Base-by-base conservation (phyloP, 768 basidiomycete genomes). In the Mycena epipterygia region DNA sequence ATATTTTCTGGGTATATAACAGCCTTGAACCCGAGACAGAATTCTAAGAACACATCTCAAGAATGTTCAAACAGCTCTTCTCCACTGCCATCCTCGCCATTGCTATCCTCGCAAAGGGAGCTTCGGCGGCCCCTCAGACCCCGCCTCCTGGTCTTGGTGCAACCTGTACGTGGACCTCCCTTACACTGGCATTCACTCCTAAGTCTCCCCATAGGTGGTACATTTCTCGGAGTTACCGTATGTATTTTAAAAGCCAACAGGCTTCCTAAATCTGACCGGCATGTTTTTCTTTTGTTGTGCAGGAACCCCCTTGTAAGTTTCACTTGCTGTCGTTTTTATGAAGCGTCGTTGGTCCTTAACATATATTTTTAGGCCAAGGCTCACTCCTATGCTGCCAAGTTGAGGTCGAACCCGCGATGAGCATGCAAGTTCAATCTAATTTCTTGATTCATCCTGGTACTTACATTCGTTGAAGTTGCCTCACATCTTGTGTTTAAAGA, bases 331-430 rank as follows among this genome's bases (percentile, higher is more conserved):
- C 29, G 3, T 2, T 29, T 12, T 27, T 44, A 11, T 44, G 13
- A 13, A 6, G 11, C 11, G 13, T n/a, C 3, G 13, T 55, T 16
- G 17, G 12, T 12, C n/a, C 30, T 14, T 4, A 29, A 5, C 9
- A 25, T 27, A 19, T 30, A 5, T 39, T 21, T 27, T n/a, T 5
- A 61, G 67, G 67, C 29, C 4, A 67, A 32, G 41, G 39, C 48
- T 30, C 51, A 6, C 33, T 68, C 32, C 3, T 68, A 17, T 68
- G 59, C 52, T 68, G 67, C 59, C 67, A 68, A 56, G 52, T 68
- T 1, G 30, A 60, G 25, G 41, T 35, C 12, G 16, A 17, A 11
- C 51, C 67, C 13, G 51, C 51, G 4, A 48, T 46, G 59, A 61
- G 51, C 42, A 19, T 68, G 67, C 61, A 27, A 25, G 65, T 67